A percentile compares a stretch with the other conserved stretches of the same genome.
Conservation (phyloP, 352 stramenopile genomes). For the Phytopythium helicoides region DNA sequence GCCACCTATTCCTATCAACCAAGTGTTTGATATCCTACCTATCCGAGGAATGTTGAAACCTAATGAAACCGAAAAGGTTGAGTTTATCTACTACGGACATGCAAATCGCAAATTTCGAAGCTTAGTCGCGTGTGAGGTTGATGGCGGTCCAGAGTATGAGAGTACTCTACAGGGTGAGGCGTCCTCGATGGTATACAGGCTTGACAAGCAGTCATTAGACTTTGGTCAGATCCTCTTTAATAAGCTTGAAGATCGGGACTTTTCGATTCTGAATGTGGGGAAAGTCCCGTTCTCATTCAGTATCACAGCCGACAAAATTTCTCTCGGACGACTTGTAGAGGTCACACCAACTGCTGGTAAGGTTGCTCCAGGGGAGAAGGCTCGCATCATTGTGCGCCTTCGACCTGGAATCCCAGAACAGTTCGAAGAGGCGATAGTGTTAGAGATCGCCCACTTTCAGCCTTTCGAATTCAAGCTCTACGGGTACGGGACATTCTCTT, state of each 20-base stretch:
- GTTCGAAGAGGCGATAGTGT: conserved; percentile 86
- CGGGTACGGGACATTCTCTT: conserved; percentile 88
- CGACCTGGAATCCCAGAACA: conserved; percentile 83
- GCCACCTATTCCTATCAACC: conserved; percentile 89
- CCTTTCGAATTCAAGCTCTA: conserved; percentile 89
- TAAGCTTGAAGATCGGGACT: conserved; percentile 90
- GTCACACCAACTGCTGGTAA: conserved; percentile 78
- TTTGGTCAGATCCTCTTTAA: conserved; percentile 95
- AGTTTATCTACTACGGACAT: conserved; percentile 94
- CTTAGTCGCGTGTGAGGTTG: conserved; percentile 89
- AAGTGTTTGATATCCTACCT: conserved; percentile 95
- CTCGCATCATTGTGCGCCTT: conserved; percentile 86
- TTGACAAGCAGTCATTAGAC: conserved; percentile 91
- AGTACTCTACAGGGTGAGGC: conserved; percentile 88
- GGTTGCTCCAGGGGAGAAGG: conserved; percentile 88
- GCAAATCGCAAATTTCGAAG: conserved; percentile 90
- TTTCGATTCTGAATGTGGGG: conserved; percentile 90
- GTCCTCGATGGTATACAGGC: conserved; percentile 88
- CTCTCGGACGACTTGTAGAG: conserved; percentile 57
- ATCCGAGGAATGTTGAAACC: conserved; percentile 86
- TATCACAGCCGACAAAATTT: conserved; percentile 42
- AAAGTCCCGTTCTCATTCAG: conserved; percentile 91
- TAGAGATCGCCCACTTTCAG: conserved; percentile 95
- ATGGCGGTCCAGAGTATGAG: conserved; percentile 93
- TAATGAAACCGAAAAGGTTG: conserved; percentile 88